Evolutionary conservation across 1,284 basidiomycete genomes (phyloP), one percentile per base, ranked within the genome.

Genomic region (Cutaneotrichosporon dermatis): DNA sequence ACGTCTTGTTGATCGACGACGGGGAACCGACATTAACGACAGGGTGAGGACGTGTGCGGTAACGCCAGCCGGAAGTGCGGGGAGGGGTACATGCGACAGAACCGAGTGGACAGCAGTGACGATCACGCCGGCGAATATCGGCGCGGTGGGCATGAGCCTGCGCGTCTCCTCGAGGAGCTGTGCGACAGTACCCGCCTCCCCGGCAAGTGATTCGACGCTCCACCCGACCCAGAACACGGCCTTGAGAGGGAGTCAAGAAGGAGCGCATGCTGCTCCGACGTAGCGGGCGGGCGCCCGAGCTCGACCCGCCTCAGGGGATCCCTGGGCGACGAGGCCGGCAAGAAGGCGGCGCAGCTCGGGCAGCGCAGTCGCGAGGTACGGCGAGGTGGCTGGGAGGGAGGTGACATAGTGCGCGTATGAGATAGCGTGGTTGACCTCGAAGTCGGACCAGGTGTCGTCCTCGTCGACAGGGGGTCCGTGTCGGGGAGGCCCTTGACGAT

Each of bases 321-420:
- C 67, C 43, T 67, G 72, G n/a, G 49, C 56, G 44, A 75, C 36
- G 10, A 76, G 54, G 2, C 68, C 70, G 3, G 51, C 43, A 4
- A 77, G 52, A 4, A 77, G 66, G 3, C 39, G 16, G 16, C 67
- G 64, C n/a, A 76, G 58, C 3, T 60, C 63, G 1, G 63, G 64
- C 3, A 75, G 59, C 4, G 69, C 59, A 13, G 57, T 35, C 7
- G 59, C 44, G 6, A 76, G 64, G 40, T 55, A 57, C 4, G 48
- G 35, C 25, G 55, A 51, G 4, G 49, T 25, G 8, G 41, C 16
- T 0, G 55, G 49, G 12, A 62, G 58, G 8, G 71, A 73, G 9
- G 70, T 64, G 25, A 75, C 71, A 54, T 78, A 78, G 60, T 73
- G 72, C 9, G 74, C 70, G 51, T 71, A 78, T 4, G 75, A 75